Base-by-base conservation (phyloP, 768 basidiomycete genomes). In the Pleurotus pulmonarius region DNA sequence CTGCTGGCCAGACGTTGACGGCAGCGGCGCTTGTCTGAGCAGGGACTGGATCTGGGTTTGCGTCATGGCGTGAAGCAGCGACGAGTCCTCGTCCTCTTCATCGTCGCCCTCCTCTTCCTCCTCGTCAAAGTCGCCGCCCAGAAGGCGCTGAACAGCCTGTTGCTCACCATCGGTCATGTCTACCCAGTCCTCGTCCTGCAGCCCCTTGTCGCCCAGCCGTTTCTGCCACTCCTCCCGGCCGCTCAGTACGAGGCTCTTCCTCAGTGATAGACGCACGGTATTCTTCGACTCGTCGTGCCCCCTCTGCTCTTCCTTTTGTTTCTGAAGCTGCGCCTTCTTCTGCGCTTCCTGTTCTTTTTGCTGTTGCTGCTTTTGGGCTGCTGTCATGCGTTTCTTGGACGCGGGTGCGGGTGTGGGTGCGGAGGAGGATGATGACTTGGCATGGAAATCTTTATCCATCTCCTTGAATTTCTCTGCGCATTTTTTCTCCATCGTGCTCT, bases 161-260 rank as follows among this genome's bases (percentile, higher is more conserved):
- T 65, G 67, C 55, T 80, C 79, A 16, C 64, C 67, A 5, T 61
- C 58, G 4, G 75, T 70, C 61, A 80, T 77, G 46, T 72, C 68
- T 2, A 68, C 71, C 80, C 79, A 82, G 59, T 77, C 73, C 43
- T 77, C 74, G 60, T 70, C 70, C 44, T 62, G 60, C 53, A 81
- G 69, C 15, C 71, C 67, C 7, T 67, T 70, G 7, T 60, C 58
- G 8, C 60, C 46, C 40, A 80, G 65, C 54, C 70, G 62, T 13
- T 61, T 58, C 45, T 76, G 71, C 80, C 80, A 81, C 60, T 78
- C 73, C 43, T 66, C 64, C 48, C 75, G 67, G 25, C 74, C 68
- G 29, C 66, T 62, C 7, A 63, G 60, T 46, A 70, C 71, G 56
- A 75, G 65, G 1, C 67, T 63, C 45, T 71, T 69, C 54, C 70